A percentile compares a stretch with the other conserved stretches of the same genome.
Conservation (phyloP, 2,329 filamentous ascomycete species). For the Xylariaceae sp. region DNA sequence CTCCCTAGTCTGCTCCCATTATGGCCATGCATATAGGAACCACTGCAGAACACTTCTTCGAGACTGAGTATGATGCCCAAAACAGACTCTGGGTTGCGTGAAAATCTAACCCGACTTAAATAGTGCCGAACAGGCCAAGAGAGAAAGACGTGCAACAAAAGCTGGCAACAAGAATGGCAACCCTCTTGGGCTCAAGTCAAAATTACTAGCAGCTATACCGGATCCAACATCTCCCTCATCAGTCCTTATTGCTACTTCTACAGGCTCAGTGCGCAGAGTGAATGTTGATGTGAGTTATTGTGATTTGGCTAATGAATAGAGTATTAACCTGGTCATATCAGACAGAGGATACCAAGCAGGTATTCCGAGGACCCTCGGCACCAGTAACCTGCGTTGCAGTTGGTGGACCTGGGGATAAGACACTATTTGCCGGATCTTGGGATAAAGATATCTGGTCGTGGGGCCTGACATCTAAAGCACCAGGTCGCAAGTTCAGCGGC, state of each 20-base stretch:
- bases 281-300: constrained; percentile 66
- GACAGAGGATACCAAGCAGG: constrained; percentile 46
- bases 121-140: constrained; percentile 53
- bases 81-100: background rate
- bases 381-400: constrained; percentile 79
- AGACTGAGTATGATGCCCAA: constrained; percentile 71
- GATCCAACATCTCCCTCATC: constrained; percentile 65
- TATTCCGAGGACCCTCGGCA: constrained; percentile 74
- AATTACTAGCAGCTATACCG: constrained; percentile 74
- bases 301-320: background rate
- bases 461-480: constrained; percentile 61
- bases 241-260: constrained; percentile 84
- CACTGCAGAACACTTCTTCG: constrained; percentile 84
- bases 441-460: constrained; percentile 92
- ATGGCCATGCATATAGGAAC: constrained; percentile 65
- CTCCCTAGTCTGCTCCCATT: background rate
- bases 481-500: constrained; percentile 66
- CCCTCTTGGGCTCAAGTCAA: constrained; percentile 80
- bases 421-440: constrained; percentile 88
- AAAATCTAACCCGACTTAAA: constrained; percentile 43
- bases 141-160: constrained; percentile 68
- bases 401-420: constrained; percentile 57
- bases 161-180: constrained; percentile 77
- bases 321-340: constrained; percentile 28
- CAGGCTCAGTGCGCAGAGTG: constrained; percentile 76